A percentile compares a stretch with the other conserved stretches of the same genome.
phyloP scores from a whole-genome alignment of 2,329 filamentous ascomycete species.

The Calonectria leucothoes region DNA sequence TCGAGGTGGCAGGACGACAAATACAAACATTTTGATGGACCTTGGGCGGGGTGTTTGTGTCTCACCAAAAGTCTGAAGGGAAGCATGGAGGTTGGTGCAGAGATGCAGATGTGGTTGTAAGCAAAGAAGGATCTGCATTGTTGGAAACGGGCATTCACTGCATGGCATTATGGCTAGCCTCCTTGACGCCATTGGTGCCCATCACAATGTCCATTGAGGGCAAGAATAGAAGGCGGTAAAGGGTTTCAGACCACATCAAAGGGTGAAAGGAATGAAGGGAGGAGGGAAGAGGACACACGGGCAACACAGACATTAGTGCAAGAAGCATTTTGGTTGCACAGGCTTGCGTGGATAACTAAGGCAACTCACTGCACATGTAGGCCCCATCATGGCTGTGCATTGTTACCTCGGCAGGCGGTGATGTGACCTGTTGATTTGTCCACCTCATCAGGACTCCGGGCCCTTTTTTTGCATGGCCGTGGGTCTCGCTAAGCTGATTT shows the following conservation, averaged over 20 bases:
- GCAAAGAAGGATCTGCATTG: slow-evolving; percentile 6
- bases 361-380: background rate
- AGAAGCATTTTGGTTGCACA: background rate
- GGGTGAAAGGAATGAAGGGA: background rate
- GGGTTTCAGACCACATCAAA: background rate
- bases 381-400: background rate
- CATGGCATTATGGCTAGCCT: background rate
- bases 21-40: background rate
- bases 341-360: too few relatives aligned
- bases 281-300: background rate
- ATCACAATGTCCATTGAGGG: slow-evolving; percentile 5
- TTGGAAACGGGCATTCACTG: background rate
- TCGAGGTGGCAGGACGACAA: background rate
- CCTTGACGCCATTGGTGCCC: background rate
- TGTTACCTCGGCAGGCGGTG: background rate
- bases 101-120: background rate
- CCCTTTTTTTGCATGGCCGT: slow-evolving; percentile 5
- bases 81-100: background rate
- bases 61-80: background rate
- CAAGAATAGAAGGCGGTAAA: background rate
- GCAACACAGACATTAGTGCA: background rate
- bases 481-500: slow-evolving; percentile 7
- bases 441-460: background rate
- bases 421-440: background rate
- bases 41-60: background rate